phyloP scores from a whole-genome alignment of 306 rosid genomes.

The Lotus japonicus region DNA sequence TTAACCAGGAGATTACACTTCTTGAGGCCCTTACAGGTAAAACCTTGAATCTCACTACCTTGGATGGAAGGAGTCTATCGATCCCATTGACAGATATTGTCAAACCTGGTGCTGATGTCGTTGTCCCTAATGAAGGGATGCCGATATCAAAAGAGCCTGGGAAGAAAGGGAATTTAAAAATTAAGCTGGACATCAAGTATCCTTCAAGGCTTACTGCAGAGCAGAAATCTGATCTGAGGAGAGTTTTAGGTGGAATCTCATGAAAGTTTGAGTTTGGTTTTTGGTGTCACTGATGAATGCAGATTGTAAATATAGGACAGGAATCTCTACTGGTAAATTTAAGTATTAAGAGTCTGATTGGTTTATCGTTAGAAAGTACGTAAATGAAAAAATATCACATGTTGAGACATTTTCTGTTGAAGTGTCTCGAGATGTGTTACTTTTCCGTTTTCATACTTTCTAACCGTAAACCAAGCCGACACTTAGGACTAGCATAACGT shows the following conservation, averaged over 20 bases:
- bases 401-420: too few species aligned
- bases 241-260: conserved; percentile 65
- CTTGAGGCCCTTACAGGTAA: conserved; percentile 88
- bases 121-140: conserved; percentile 84
- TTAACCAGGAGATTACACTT: conserved; percentile 74
- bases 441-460: too few species aligned
- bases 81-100: conserved; percentile 55
- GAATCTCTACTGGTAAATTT: conserved; percentile 9
- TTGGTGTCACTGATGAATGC: conserved; percentile 16
- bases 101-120: conserved; percentile 65
- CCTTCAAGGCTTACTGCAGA: conserved; percentile 68
- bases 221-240: conserved; percentile 79
- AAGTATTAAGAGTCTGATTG: not conserved
- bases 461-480: too few species aligned
- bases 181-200: conserved; percentile 74
- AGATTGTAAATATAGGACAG: conserved; percentile 26
- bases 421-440: too few species aligned
- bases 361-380: too few species aligned
- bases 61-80: conserved; percentile 72
- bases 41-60: conserved; percentile 54
- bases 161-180: conserved; percentile 75
- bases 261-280: conserved; percentile 28
- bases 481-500: not conserved
- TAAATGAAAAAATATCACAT: too few species aligned
- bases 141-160: conserved; percentile 87